A percentile compares a stretch with the other conserved stretches of the same genome.
Evolutionary conservation across 1,139 yeast genomes (phyloP).

Genomic region (Yamadazyma kanchanaburiensis): DNA sequence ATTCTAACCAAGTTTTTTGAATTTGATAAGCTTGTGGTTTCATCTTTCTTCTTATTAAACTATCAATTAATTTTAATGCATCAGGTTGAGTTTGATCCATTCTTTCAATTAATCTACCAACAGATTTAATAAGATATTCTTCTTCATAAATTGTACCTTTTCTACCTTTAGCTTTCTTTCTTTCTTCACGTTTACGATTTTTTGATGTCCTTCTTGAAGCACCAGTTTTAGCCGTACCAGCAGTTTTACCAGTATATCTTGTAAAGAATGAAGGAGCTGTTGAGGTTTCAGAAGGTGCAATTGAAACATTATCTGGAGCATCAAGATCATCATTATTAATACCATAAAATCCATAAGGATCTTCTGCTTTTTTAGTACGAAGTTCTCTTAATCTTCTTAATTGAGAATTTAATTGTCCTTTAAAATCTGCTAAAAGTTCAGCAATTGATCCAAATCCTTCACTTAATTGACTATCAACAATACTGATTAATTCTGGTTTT

Average conservation of each 20-base stretch:
- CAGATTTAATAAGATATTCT: conserved; percentile 84
- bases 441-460: conserved; percentile 89
- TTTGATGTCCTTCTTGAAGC: conserved; percentile 90
- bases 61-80: conserved; percentile 70
- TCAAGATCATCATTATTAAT: conserved; percentile 56
- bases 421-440: conserved; percentile 89
- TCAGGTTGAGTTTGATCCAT: conserved; percentile 73
- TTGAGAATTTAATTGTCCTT: conserved; percentile 80
- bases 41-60: conserved; percentile 68
- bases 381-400: conserved; percentile 78
- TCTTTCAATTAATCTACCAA: conserved; percentile 84
- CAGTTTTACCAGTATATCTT: conserved; percentile 91
- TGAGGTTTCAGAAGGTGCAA: conserved; percentile 92
- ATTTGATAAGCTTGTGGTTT: conserved; percentile 80
- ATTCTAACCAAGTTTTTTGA: conserved; percentile 63
- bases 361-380: conserved; percentile 75
- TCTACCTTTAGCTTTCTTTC: conserved; percentile 94
- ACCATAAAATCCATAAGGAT: conserved; percentile 83
- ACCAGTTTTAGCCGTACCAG: conserved; percentile 95
- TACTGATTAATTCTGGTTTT: conserved; percentile 43
- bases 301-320: conserved; percentile 88
- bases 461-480: conserved; percentile 70
- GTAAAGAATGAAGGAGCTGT: conserved; percentile 93
- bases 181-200: conserved; percentile 90
- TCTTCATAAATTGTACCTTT: conserved; percentile 97